phyloP scores from a whole-genome alignment of 257 asterid species.

The Jacaranda mimosifolia region DNA sequence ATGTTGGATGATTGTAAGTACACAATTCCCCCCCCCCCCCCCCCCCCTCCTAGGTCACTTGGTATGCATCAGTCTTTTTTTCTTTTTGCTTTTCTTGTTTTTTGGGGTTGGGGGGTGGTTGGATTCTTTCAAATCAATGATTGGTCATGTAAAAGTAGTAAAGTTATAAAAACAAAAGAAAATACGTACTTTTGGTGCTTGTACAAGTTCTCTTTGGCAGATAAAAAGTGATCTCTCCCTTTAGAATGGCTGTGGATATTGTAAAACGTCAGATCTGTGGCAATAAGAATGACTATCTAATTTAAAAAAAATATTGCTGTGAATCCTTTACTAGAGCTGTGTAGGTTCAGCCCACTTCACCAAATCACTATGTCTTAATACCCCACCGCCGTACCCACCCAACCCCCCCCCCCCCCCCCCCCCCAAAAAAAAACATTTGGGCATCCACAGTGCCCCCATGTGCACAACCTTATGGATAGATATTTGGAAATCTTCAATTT shows the following conservation, averaged over 20 bases:
- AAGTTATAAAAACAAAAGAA: constrained; percentile 9
- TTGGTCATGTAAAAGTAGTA: constrained; percentile 12
- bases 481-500: not conserved
- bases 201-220: constrained; percentile 7
- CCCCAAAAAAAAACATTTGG: not conserved
- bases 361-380: not conserved
- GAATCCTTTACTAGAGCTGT: constrained; percentile 8
- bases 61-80: constrained; percentile 11
- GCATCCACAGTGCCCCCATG: not conserved
- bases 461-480: constrained; percentile 18
- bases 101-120: too few relatives aligned
- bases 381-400: not conserved
- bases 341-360: not conserved
- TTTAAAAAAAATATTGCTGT: not conserved
- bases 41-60: constrained; percentile 22
- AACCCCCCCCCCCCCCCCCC: not conserved
- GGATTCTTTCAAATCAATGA: constrained; percentile 3
- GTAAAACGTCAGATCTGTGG: not conserved
- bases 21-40: constrained; percentile 19
- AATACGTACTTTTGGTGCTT: constrained; percentile 2
- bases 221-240: not conserved
- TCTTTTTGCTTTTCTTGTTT: too few relatives aligned
- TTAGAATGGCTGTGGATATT: constrained; percentile 11
- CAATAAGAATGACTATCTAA: not conserved
- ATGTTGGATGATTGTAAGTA: constrained; percentile 96